Evolutionary conservation across 768 basidiomycete species (phyloP).

Genomic region (Boletus eberwhitei): DNA sequence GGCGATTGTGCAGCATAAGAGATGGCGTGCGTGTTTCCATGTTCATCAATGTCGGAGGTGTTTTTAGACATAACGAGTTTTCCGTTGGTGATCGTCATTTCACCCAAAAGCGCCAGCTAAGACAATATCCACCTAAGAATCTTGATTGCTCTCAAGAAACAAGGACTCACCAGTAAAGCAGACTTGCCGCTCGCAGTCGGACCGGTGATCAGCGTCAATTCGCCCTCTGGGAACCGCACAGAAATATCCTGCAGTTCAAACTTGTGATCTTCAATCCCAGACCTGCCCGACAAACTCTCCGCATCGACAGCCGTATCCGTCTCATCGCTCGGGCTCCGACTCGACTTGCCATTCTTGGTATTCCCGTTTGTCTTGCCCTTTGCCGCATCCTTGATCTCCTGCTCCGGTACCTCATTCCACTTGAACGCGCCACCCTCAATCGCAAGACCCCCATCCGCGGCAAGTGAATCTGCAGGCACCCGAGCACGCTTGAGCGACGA

Average conservation of each 20-base stretch:
- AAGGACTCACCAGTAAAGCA: constrained; percentile 37
- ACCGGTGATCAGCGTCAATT: constrained; percentile 44
- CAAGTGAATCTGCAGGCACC: constrained; percentile 24
- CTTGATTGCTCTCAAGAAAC: neutral
- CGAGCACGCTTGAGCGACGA: constrained; percentile 47
- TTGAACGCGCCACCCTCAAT: constrained; percentile 51
- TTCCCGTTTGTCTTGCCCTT: constrained; percentile 19
- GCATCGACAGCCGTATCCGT: constrained; percentile 12
- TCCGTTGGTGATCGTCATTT: constrained; percentile 37
- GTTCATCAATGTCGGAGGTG: constrained; percentile 51
- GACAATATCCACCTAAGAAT: neutral
- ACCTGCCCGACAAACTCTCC: constrained; percentile 11
- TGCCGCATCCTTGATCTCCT: constrained; percentile 22
- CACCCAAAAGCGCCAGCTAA: constrained; percentile 37
- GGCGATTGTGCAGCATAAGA: constrained; percentile 74
- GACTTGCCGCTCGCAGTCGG: constrained; percentile 52
- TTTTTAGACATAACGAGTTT: constrained; percentile 43
- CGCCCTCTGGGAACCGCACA: constrained; percentile 45
- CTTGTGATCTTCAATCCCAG: constrained; percentile 25
- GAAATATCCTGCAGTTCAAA: constrained; percentile 45
- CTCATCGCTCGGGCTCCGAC: constrained; percentile 7
- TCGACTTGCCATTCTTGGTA: neutral
- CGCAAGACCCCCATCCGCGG: constrained; percentile 38
- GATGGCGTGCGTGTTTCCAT: constrained; percentile 59
- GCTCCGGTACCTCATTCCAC: constrained; percentile 50